These are phyloP conservation scores for Mycosphaerella sp. DNA, from an alignment of 2,329 filamentous ascomycete species.

Conservation along the genomic window DNA sequence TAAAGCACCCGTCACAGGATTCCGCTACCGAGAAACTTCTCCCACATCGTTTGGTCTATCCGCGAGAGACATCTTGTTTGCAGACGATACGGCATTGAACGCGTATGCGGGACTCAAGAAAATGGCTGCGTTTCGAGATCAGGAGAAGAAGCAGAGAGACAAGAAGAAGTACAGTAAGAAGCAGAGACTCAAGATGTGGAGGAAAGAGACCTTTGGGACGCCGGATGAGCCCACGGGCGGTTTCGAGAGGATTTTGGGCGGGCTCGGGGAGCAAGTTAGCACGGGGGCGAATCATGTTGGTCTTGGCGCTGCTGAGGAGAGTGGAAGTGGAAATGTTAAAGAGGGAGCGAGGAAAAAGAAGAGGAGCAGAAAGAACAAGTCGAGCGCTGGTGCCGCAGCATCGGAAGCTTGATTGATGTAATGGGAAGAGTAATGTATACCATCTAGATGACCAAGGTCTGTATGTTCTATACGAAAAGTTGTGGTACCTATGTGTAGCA, in stretches of 20 bases:
- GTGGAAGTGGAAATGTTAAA: conserved; percentile 30
- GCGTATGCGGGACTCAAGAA: conserved; percentile 92
- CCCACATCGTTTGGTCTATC: conserved; percentile 87
- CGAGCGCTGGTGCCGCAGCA: neutral
- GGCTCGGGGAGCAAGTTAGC: conserved; percentile 21
- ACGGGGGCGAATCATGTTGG: conserved; percentile 12
- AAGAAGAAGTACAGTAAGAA: conserved; percentile 89
- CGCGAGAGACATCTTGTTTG: conserved; percentile 82
- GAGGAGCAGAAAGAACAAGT: conserved; percentile 12
- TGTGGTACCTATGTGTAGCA: no score
- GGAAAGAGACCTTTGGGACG: conserved; percentile 59
- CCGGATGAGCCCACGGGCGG: conserved; percentile 47
- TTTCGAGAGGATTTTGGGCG: conserved; percentile 33
- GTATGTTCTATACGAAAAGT: no score
- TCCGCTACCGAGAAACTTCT: conserved; percentile 92
- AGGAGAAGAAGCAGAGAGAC: conserved; percentile 82
- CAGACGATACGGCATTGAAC: conserved; percentile 79
- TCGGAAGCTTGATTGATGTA: neutral
- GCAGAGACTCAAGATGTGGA: conserved; percentile 81
- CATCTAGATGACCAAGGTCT: no score
- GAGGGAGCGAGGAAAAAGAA: conserved; percentile 37
- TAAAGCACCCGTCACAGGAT: conserved; percentile 49
- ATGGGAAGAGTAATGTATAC: no score
- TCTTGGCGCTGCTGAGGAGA: conserved; percentile 1
- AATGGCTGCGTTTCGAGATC: conserved; percentile 80